Base-by-base conservation (phyloP, 2,329 filamentous ascomycete species). In the Trichoderma brevicompactum region DNA sequence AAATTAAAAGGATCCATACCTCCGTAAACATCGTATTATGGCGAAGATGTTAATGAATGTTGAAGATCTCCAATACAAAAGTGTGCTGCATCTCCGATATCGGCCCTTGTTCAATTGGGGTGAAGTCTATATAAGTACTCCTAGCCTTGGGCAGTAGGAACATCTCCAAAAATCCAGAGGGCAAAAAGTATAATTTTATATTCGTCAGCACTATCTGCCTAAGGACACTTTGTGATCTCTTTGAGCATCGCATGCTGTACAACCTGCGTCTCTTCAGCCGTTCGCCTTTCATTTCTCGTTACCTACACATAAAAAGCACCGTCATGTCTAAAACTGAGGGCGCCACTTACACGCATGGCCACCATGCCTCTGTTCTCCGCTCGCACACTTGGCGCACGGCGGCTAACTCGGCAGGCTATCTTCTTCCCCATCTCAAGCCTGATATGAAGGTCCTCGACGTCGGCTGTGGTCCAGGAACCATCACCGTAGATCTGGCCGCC, bases 381-480 rank as follows among this genome's bases (percentile, higher is more conserved):
- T 78, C 73, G 10, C 80, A 82, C 70, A 72, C 72, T 15, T 72
- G 70, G 64, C 79, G 81, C 65, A 82, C 79, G 2, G 79, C 75
- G 36, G 72, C 77, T n/a, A 74, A 75, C n/a, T 78, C 78, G 49
- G 80, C 79, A 1, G 74, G 73, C 64, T 80, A 79, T 66, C 71
- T 83, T 2, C 67, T 82, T 2, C 77, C 78, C 0, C 69, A 80
- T 68, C 72, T 83, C 66, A 74, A 76, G 44, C 70, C 74, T 0
- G 70, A 72, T 7, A 75, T 79, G 73, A 70, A 66, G 19, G 74
- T 83, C 52, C 78, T 83, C 60, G 81, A 83, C 67, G 74, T 82
- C 38, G 81, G 81, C 60, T 82, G 81, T 70, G 82, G 82, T 0
- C 80, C 82, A 0, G 82, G 81, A 5, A 81, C 78, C 53, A 83